Base-by-base conservation (phyloP, 139 green algal genomes). In the Chlamydomonas incerta region DNA sequence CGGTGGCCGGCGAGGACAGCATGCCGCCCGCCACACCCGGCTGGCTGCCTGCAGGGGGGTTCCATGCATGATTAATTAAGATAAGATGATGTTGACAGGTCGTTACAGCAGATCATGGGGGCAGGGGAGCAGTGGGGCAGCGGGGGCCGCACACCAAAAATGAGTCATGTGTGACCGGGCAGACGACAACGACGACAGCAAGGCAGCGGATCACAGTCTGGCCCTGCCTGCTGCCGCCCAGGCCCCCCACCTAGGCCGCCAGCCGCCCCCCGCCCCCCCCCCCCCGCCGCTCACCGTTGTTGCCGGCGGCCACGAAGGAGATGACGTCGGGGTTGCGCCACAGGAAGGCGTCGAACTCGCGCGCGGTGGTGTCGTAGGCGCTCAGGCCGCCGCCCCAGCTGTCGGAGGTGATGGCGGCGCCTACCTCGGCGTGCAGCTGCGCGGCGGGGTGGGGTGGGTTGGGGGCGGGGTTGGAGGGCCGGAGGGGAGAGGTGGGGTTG, bases 1-100 rank as follows among this genome's bases (percentile, higher is more conserved):
- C 74, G 1, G 92, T 96, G 47, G 96, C 94, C 1, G 95, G 95
- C 0, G 93, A 92, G 37, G 85, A 92, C 26, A 98, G 83, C 33
- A 92, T 96, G 29, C 76, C 62, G 0, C 82, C 85, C 28, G 90
- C 21, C 23, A 41, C 34, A 9, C 55, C 13, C 9, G 46, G 37
- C 33, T 76, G 9, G 11, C 33, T 26, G 46, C 70, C 70, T 76
- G 70, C 11, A 24, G 9, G 46, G 8, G n/a, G n/a, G n/a, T n/a
- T n/a, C n/a, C n/a, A n/a, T n/a, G n/a, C n/a, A n/a, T n/a, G n/a
- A n/a, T n/a, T n/a, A n/a, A n/a, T n/a, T n/a, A n/a, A n/a, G n/a
- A n/a, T n/a, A n/a, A n/a, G n/a, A n/a, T n/a, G n/a, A n/a, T n/a
- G n/a, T n/a, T n/a, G n/a, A n/a, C n/a, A n/a, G n/a, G n/a, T n/a